These are phyloP conservation scores for Trifolium fragiferum DNA, from an alignment of 306 rosid species.

Conservation along the genomic window DNA sequence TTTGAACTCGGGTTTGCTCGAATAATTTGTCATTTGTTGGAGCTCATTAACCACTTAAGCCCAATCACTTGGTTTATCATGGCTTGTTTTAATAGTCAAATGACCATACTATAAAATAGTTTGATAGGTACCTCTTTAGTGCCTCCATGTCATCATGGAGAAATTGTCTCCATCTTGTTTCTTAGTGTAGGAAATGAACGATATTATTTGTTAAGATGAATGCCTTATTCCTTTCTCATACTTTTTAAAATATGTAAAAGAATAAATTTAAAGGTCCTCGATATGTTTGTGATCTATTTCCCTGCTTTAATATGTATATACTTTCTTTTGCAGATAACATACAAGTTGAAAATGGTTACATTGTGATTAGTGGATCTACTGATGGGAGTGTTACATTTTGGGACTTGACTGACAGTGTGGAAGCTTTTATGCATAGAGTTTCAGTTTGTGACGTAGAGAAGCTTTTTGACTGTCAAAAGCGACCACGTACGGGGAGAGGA, in stretches of 20 bases:
- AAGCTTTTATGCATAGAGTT: constrained; percentile 70
- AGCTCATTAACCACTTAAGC: too few relatives aligned
- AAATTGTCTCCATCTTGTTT: neutral
- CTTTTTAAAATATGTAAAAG: neutral
- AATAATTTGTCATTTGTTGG: too few relatives aligned
- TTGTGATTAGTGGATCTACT: constrained; percentile 89
- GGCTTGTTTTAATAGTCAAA: constrained; percentile 26
- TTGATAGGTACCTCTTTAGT: neutral
- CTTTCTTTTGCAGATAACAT: constrained; percentile 53
- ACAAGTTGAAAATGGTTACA: constrained; percentile 53
- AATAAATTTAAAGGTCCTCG: constrained; percentile 9
- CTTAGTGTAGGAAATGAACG: constrained; percentile 4
- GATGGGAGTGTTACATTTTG: constrained; percentile 95
- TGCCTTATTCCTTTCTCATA: constrained; percentile 22
- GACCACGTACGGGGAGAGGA: constrained; percentile 95
- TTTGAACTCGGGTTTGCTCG: too few relatives aligned
- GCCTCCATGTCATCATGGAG: neutral
- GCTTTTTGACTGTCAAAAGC: constrained; percentile 74
- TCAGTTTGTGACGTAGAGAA: constrained; percentile 61
- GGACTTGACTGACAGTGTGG: constrained; percentile 74
- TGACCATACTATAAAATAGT: neutral
- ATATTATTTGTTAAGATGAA: constrained; percentile 26
- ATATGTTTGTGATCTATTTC: constrained; percentile 19
- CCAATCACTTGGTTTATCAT: neutral
- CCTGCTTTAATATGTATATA: constrained; percentile 21